Percentiles rank a stretch among this genome's conserved stretches.
Evolutionary conservation across 129 eudicot genomes (phyloP).

Genomic region (Dittrichia graveolens): DNA sequence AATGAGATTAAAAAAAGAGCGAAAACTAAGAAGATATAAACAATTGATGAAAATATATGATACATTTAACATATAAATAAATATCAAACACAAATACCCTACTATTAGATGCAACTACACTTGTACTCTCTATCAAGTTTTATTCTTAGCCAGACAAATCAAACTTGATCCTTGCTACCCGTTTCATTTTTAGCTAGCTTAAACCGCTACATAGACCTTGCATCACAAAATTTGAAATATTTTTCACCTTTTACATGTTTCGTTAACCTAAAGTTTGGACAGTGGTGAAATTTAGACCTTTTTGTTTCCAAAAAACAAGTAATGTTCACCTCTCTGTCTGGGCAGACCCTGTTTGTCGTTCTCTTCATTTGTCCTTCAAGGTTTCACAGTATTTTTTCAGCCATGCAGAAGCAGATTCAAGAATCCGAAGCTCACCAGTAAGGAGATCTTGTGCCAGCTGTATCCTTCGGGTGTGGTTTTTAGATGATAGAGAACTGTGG

Average conservation of each 20-base stretch:
- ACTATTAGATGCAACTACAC: too few species aligned
- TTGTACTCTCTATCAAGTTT: too few species aligned
- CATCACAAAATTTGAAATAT: neutral
- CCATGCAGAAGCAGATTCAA: conserved; percentile 79
- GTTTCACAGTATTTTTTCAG: conserved; percentile 62
- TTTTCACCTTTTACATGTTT: conserved; percentile 2
- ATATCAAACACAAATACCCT: too few species aligned
- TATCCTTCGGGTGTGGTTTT: conserved; percentile 44
- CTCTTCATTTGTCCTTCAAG: conserved; percentile 10
- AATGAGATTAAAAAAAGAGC: too few species aligned
- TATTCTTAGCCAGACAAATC: neutral
- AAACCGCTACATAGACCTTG: neutral
- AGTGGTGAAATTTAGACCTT: neutral
- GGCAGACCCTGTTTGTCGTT: neutral
- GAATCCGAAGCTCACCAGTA: conserved; percentile 63
- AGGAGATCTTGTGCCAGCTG: conserved; percentile 65
- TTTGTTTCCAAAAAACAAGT: neutral
- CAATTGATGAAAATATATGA: too few species aligned
- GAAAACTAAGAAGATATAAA: too few species aligned
- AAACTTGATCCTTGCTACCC: conserved; percentile 2
- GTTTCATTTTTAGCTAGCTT: neutral
- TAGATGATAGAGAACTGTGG: conserved; percentile 22
- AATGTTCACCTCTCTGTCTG: neutral
- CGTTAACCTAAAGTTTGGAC: neutral
- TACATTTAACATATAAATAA: too few species aligned